Conservation (phyloP, 768 basidiomycete species). For the Panaeolus papilionaceus region DNA sequence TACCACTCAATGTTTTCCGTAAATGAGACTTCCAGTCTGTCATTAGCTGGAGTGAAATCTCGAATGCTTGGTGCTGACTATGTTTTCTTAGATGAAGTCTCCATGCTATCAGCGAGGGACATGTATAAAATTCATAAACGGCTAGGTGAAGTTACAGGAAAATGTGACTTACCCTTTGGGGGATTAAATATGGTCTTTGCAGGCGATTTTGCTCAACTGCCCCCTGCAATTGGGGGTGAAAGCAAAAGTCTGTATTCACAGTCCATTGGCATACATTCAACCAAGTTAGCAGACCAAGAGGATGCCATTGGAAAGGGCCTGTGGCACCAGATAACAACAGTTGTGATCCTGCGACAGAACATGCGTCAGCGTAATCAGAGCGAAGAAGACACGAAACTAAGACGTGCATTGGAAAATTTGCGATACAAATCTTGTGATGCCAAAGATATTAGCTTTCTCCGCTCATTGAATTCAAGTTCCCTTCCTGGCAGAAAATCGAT, state of each 20-base stretch:
- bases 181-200: slow-evolving; percentile 43
- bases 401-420: slow-evolving; percentile 37
- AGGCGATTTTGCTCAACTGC: slow-evolving; percentile 45
- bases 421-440: slow-evolving; percentile 29
- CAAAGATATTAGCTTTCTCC: slow-evolving; percentile 34
- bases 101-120: slow-evolving; percentile 44
- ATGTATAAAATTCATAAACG: slow-evolving; percentile 34
- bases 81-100: slow-evolving; percentile 50
- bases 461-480: slow-evolving; percentile 24
- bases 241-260: slow-evolving; percentile 25
- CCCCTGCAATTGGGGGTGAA: slow-evolving; percentile 29
- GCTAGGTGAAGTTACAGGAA: slow-evolving; percentile 26
- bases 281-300: slow-evolving; percentile 20
- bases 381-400: slow-evolving; percentile 32
- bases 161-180: slow-evolving; percentile 35
- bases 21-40: background rate
- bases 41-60: background rate
- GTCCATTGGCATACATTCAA: slow-evolving; percentile 11
- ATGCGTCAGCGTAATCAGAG: slow-evolving; percentile 32
- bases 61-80: slow-evolving; percentile 37
- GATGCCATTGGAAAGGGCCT: slow-evolving; percentile 31
- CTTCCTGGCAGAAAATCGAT: slow-evolving; percentile 16
- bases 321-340: slow-evolving; percentile 38
- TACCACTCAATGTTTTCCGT: slow-evolving; percentile 31
- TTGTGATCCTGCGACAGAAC: slow-evolving; percentile 39